Base-by-base conservation (phyloP, 345 rosid genomes). In the Carallia pectinifolia region DNA sequence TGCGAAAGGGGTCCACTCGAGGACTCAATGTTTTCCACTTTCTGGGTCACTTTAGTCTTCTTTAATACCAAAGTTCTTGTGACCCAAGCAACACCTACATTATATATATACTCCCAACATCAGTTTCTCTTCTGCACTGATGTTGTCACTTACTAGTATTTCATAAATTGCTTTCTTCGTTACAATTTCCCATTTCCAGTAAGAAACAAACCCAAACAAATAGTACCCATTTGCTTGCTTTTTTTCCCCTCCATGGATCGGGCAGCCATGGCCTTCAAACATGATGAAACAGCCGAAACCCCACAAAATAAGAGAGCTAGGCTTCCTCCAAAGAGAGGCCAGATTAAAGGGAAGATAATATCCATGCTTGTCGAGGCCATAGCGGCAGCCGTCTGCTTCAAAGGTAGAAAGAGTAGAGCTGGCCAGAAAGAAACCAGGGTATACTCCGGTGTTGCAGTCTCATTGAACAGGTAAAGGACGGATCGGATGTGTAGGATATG, bases 281-380 rank as follows among this genome's bases (percentile, higher is more conserved):
- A 58, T 29, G 6, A 30, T 16, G 66, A 30, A 47, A 12, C 30
- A 56, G 65, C 15, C 29, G 48, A 71, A 37, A 27, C 0, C 15
- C 31, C 58, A 29, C 48, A 40, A 18, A 31, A 66, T 53, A 71
- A 59, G 59, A 17, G 16, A 8, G 70, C 29, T 1, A 40, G 39
- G 72, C 47, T 70, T 61, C 82, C 85, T 36, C 81, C 81, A 1
- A 73, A 71, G 55, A 76, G 85, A 74, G 85, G 85, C 23, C 79
- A 39, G 50, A 62, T 82, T 67, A 82, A 74, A 66, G 53, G 8
- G 37, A 62, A 19, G 23, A 74, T 82, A 16, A 13, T 79, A 13
- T 67, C 72, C 34, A 62, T 4, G 15, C 62, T 79, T 53, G 33
- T 68, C 39, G 71, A 71, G 38, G 18, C 47, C 58, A 61, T 74